These are phyloP conservation scores for Solanum appendiculatum DNA, from an alignment of 257 asterid genomes.

Conservation along the genomic window DNA sequence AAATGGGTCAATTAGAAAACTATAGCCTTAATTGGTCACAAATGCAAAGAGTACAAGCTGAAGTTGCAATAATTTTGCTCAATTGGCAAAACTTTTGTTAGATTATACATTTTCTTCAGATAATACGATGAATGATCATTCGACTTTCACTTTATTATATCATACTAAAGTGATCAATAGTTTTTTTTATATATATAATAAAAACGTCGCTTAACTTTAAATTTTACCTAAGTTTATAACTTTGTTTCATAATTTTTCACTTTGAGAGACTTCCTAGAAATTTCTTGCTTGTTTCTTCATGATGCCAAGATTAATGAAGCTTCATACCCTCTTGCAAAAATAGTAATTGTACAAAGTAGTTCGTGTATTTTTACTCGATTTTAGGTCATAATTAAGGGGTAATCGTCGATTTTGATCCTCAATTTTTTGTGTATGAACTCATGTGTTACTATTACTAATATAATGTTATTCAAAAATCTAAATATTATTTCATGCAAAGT, in stretches of 20 bases:
- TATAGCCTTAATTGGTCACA: background rate
- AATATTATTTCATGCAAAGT: background rate
- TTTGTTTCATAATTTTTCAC: background rate
- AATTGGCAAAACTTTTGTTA: background rate
- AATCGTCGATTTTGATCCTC: background rate
- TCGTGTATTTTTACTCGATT: background rate
- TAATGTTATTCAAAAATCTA: background rate
- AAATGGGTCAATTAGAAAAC: slow-evolving; percentile 9
- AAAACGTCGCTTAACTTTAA: background rate
- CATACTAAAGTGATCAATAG: background rate
- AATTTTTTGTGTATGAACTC: background rate
- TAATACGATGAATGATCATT: background rate
- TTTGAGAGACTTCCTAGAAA: background rate
- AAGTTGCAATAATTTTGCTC: background rate
- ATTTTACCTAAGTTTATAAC: background rate
- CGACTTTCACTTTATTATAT: background rate
- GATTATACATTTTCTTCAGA: background rate
- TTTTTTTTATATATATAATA: background rate
- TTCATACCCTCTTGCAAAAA: background rate
- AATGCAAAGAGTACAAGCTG: background rate
- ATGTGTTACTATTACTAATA: background rate
- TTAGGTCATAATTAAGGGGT: background rate
- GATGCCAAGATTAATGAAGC: background rate
- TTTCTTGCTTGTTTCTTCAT: background rate
- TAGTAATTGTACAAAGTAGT: background rate